Percentiles rank a stretch among this genome's conserved stretches.
These are phyloP conservation scores for Suaeda aralocaspica DNA, from an alignment of 148 eudicot genomes.

Conservation along the genomic window DNA sequence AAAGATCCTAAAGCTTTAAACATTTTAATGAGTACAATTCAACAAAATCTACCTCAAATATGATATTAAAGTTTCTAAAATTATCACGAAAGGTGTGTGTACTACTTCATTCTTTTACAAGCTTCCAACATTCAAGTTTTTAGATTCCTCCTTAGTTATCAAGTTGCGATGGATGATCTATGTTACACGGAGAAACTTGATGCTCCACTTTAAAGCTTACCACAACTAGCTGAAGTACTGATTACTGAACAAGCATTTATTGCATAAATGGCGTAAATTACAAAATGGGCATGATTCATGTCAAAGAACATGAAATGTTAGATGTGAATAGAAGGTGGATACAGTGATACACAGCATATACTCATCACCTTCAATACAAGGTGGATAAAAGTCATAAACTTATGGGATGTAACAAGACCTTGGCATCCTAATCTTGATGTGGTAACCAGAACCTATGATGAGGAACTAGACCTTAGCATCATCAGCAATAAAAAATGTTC, in stretches of 20 bases:
- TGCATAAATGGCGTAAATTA: too few species aligned
- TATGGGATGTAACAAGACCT: background rate
- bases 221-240: background rate
- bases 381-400: background rate
- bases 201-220: background rate
- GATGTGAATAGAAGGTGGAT: too few species aligned
- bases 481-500: background rate
- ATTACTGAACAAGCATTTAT: too few species aligned
- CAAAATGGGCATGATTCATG: too few species aligned
- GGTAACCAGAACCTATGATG: background rate
- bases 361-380: background rate
- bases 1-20: constrained; percentile 7
- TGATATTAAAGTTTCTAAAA: background rate
- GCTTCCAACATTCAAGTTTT: background rate
- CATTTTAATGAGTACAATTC: background rate
- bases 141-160: background rate
- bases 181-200: background rate
- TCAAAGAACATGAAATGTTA: too few species aligned
- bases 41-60: background rate
- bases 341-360: too few species aligned
- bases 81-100: background rate
- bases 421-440: background rate
- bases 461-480: background rate
- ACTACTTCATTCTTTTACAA: background rate
- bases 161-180: too few species aligned